phyloP scores from a whole-genome alignment of 352 stramenopile species.

The Globisporangium nagaii region DNA sequence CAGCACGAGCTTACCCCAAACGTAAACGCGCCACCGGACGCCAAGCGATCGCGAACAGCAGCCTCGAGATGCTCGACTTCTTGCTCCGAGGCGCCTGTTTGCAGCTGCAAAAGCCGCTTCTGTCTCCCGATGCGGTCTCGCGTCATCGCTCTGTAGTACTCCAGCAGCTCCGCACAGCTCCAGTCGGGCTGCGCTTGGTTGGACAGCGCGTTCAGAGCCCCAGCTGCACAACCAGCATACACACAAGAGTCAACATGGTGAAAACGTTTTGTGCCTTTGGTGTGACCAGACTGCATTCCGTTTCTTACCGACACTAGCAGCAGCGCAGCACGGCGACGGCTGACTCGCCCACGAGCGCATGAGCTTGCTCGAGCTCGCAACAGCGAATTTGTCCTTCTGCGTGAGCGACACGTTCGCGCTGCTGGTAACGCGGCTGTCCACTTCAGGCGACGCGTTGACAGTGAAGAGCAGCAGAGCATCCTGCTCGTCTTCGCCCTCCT shows the following conservation, averaged over 20 bases:
- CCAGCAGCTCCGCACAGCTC: slow-evolving; percentile 13
- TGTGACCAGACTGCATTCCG: no score
- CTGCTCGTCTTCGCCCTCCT: no score
- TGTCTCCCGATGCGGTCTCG: slow-evolving; percentile 10
- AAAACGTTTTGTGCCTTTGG: no score
- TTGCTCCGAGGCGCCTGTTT: background rate
- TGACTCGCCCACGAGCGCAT: slow-evolving; percentile 55
- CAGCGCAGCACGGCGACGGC: slow-evolving; percentile 58
- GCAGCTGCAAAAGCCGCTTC: slow-evolving; percentile 6
- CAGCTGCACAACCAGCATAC: slow-evolving; percentile 18
- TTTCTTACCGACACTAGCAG: slow-evolving; percentile 32
- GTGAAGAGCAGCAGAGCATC: background rate
- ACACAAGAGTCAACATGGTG: no score
- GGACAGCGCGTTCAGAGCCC: slow-evolving; percentile 42
- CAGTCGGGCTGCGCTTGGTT: slow-evolving; percentile 5
- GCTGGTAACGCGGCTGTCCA: background rate
- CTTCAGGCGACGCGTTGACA: background rate
- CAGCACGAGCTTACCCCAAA: background rate
- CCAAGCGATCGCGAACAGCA: background rate
- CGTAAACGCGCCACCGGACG: background rate
- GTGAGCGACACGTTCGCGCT: background rate
- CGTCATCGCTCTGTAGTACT: slow-evolving; percentile 26
- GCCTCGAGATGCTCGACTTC: background rate
- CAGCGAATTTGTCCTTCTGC: background rate
- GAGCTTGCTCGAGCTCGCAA: slow-evolving; percentile 9